Base-by-base conservation (phyloP, 148 eudicot genomes). In the Silene conica region DNA sequence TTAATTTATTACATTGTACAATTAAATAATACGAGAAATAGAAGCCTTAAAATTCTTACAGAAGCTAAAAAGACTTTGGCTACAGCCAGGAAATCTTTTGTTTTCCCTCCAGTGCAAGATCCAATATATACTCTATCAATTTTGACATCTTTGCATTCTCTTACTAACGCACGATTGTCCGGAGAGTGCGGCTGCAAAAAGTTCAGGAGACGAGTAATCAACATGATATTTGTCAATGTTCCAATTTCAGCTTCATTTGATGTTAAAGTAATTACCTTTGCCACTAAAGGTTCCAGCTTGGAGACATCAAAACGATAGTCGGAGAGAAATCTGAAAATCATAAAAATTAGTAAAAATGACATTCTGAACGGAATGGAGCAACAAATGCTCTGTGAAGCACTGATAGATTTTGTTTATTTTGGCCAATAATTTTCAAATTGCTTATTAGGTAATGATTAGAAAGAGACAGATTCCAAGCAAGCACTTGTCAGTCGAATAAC, bases 61-160 rank as follows among this genome's bases (percentile, higher is more conserved):
- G 97, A 83, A 73, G 98, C 98, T 66, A 87, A 78, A 72, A 95
- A 83, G 22, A 92, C 90, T 87, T 85, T 89, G 23, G 98, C 98
- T 60, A 89, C 97, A 15, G 98, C 98, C 67, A 95, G 74, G 72
- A 95, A 95, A 81, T 95, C 98, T 81, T 95, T 97, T 45, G 92
- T 95, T 81, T 95, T 95, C 69, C 98, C 98, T 74, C 98, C 98
- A 69, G 97, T 90, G 83, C 98, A 95, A 71, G 97, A 95, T 69
- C 98, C 98, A 77, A 95, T 90, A 76, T 95, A 95, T 6, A 95
- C 98, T 83, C 98, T 88, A 77, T 95, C 98, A 45, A 95, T 95
- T 83, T 95, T 95, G 77, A 95, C 97, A 84, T 92, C 92, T 81
- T 89, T 92, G 84, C 98, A 95, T 74, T 95, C 97, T 82, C 98